phyloP scores from a whole-genome alignment of 305 asterid species.

The Caryopteris hybrid region DNA sequence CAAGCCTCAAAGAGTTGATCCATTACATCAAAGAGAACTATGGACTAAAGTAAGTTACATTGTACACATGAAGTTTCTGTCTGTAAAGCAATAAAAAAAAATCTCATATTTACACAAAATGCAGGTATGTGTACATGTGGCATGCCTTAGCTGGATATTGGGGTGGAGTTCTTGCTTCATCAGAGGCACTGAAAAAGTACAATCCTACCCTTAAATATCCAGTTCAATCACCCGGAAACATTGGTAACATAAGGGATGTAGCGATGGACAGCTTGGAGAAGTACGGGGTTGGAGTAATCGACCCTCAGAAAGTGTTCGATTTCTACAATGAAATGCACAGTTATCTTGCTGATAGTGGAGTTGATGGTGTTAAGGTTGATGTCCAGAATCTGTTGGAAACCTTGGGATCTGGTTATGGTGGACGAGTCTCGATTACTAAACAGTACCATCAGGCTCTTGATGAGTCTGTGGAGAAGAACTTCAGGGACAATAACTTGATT shows the following conservation, averaged over 20 bases:
- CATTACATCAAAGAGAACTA: conserved; percentile 40
- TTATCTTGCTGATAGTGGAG: conserved; percentile 39
- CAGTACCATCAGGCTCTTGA: conserved; percentile 58
- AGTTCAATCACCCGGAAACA: conserved; percentile 52
- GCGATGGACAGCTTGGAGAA: conserved; percentile 53
- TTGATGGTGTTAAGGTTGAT: conserved; percentile 53
- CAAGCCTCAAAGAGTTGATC: conserved; percentile 42
- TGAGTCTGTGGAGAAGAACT: conserved; percentile 47
- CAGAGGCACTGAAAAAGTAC: conserved; percentile 33
- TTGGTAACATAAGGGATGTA: conserved; percentile 43
- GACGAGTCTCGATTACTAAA: conserved; percentile 46
- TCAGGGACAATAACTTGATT: conserved; percentile 46
- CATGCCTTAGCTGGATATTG: conserved; percentile 45
- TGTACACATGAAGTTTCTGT: too few species aligned
- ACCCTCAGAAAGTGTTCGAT: conserved; percentile 33
- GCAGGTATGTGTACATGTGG: conserved; percentile 48
- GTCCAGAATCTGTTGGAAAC: conserved; percentile 47
- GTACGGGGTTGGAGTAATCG: conserved; percentile 53
- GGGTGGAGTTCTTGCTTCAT: conserved; percentile 38
- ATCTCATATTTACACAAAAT: not conserved
- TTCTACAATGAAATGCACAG: conserved; percentile 47
- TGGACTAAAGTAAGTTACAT: conserved; percentile 46
- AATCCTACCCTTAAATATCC: conserved; percentile 53
- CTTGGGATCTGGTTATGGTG: conserved; percentile 45
- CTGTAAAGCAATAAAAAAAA: too few species aligned